These are phyloP conservation scores for Barnettozyma siamensis DNA, from an alignment of 805 yeast genomes.

Conservation along the genomic window DNA sequence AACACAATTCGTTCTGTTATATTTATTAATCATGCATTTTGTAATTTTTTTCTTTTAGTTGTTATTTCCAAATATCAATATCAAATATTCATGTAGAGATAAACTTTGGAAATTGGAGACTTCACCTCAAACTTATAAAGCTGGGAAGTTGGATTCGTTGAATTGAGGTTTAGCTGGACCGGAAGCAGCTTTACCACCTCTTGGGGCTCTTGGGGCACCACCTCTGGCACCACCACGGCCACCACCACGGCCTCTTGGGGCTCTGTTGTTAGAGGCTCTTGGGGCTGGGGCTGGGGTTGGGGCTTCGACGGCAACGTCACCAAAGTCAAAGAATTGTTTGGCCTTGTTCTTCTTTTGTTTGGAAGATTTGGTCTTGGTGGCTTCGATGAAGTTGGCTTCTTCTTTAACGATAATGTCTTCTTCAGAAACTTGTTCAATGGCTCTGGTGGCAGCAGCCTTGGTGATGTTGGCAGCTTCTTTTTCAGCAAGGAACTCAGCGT, in stretches of 20 bases:
- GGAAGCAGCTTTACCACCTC: constrained; percentile 1
- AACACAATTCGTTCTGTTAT: not conserved
- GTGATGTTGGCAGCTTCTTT: constrained; percentile 48
- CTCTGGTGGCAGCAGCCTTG: constrained; percentile 32
- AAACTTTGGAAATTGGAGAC: too few species aligned
- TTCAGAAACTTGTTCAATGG: constrained; percentile 33
- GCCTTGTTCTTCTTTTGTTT: constrained; percentile 76
- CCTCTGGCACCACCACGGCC: constrained; percentile 29
- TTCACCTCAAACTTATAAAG: constrained; percentile 5
- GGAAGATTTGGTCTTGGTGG: constrained; percentile 60
- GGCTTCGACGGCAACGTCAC: constrained; percentile 48
- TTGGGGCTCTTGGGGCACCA: constrained; percentile 13
- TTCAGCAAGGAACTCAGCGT: constrained; percentile 82
- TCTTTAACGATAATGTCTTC: constrained; percentile 62
- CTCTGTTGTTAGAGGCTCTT: constrained; percentile 27
- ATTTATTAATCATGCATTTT: constrained; percentile 6
- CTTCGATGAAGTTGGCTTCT: constrained; percentile 51
- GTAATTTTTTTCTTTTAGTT: too few species aligned
- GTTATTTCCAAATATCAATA: too few species aligned
- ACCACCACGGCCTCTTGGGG: constrained; percentile 27
- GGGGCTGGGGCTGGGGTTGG: constrained; percentile 29
- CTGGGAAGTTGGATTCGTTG: constrained; percentile 14
- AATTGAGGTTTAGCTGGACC: constrained; percentile 7
- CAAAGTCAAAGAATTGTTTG: constrained; percentile 71
- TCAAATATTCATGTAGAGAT: too few species aligned